These are phyloP conservation scores for Selaginella tamariscina DNA, from an alignment of 75 land plant species.

Conservation along the genomic window DNA sequence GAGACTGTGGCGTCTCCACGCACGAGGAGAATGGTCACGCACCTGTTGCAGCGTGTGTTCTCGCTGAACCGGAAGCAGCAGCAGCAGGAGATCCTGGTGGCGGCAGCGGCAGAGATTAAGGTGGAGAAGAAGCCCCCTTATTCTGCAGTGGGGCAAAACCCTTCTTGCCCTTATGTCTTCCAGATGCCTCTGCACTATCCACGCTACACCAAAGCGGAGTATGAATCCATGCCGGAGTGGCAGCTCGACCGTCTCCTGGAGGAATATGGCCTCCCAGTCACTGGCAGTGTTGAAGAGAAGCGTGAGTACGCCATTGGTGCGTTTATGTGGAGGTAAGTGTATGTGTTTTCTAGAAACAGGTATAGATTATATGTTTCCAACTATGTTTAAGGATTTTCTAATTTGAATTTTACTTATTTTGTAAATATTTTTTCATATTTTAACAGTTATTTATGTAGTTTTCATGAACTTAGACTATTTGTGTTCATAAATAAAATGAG, in stretches of 20 bases:
- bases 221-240: slow-evolving; percentile 55
- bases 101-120: neutral
- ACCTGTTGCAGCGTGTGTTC: neutral
- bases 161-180: slow-evolving; percentile 17
- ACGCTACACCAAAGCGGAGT: slow-evolving; percentile 34
- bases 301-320: slow-evolving; percentile 46
- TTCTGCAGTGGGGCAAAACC: neutral
- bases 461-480: no score
- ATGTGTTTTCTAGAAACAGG: no score
- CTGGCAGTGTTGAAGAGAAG: slow-evolving; percentile 33
- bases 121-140: neutral
- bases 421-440: no score
- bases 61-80: neutral
- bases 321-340: slow-evolving; percentile 34
- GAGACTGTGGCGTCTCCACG: neutral
- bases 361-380: no score
- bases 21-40: neutral
- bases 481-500: no score
- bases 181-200: slow-evolving; percentile 71
- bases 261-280: slow-evolving; percentile 39
- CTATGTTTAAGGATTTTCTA: no score
- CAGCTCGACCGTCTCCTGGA: slow-evolving; percentile 36
- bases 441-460: no score
- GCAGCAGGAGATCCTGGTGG: neutral
- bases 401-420: no score